Evolutionary conservation across 2,329 filamentous ascomycete genomes (phyloP).

Genomic region (Sphaerostilbella broomeana): DNA sequence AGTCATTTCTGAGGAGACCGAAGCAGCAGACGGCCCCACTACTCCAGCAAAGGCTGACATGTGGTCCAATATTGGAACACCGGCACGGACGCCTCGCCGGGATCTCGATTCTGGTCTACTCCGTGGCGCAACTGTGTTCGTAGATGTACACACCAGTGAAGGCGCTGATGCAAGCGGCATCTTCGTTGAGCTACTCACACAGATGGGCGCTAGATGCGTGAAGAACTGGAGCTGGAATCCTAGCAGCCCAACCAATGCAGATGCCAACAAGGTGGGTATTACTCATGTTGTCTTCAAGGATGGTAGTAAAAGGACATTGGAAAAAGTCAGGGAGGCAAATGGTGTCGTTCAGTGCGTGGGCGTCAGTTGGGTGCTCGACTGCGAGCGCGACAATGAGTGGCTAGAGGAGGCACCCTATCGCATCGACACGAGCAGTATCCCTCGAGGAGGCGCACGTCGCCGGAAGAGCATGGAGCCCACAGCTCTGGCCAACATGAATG

Average conservation of each 20-base stretch:
- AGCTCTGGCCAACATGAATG: conserved; percentile 62
- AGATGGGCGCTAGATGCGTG: conserved; percentile 76
- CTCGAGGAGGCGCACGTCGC: conserved; percentile 63
- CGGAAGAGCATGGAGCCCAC: conserved; percentile 78
- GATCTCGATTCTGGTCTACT: conserved; percentile 51
- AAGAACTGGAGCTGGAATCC: conserved; percentile 72
- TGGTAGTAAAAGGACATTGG: conserved; percentile 69
- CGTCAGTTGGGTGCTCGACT: conserved; percentile 82
- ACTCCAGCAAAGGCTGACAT: conserved; percentile 43
- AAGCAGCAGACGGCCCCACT: conserved; percentile 24
- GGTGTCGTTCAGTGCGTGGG: conserved; percentile 81
- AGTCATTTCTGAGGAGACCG: conserved; percentile 16
- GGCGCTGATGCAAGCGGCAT: conserved; percentile 75
- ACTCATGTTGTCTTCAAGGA: conserved; percentile 91
- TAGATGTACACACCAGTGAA: conserved; percentile 77
- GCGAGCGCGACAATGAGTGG: conserved; percentile 70
- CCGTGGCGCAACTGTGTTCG: conserved; percentile 68
- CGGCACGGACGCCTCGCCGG: conserved; percentile 48
- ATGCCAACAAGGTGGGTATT: conserved; percentile 58
- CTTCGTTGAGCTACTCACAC: conserved; percentile 69
- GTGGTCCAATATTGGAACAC: conserved; percentile 51
- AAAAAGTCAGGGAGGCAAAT: conserved; percentile 67
- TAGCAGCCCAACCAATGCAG: conserved; percentile 27
- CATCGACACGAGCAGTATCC: conserved; percentile 60
- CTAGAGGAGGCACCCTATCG: conserved; percentile 64